Evolutionary conservation across 768 basidiomycete species (phyloP).

Genomic region (Suillus variegatus): DNA sequence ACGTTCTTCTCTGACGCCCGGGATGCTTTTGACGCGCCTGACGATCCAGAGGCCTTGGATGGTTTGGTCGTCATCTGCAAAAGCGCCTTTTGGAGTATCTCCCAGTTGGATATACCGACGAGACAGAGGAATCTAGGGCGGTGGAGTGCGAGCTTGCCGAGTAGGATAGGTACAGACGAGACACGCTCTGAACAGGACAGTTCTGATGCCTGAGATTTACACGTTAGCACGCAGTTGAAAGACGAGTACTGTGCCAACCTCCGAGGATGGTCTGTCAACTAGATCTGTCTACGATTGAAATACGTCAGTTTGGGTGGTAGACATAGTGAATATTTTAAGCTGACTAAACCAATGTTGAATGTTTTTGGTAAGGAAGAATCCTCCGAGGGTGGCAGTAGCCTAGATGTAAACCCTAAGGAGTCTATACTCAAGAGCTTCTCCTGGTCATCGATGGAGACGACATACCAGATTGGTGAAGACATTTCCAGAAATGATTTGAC

Average conservation of each 20-base stretch:
- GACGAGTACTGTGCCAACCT: constrained; percentile 38
- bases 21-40: constrained; percentile 12
- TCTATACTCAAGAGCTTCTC: neutral
- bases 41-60: constrained; percentile 9
- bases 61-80: constrained; percentile 27
- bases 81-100: constrained; percentile 35
- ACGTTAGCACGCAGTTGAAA: constrained; percentile 3
- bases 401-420: constrained; percentile 55
- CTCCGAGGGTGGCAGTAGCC: constrained; percentile 53
- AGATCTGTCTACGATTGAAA: constrained; percentile 63
- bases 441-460: neutral
- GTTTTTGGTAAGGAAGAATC: constrained; percentile 58
- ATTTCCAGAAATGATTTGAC: constrained; percentile 82
- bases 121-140: constrained; percentile 75
- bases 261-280: constrained; percentile 65
- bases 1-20: constrained; percentile 12
- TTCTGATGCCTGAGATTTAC: constrained; percentile 48
- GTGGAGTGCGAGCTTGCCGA: constrained; percentile 56
- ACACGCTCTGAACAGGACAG: constrained; percentile 53
- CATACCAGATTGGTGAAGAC: constrained; percentile 65
- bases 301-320: neutral
- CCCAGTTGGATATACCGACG: constrained; percentile 73
- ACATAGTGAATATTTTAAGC: constrained; percentile 21
- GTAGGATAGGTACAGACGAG: constrained; percentile 54
- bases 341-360: constrained; percentile 68